A percentile compares a stretch with the other conserved stretches of the same genome.
These are phyloP conservation scores for Tylopilus felleus DNA, from an alignment of 768 basidiomycete genomes.

Conservation along the genomic window DNA sequence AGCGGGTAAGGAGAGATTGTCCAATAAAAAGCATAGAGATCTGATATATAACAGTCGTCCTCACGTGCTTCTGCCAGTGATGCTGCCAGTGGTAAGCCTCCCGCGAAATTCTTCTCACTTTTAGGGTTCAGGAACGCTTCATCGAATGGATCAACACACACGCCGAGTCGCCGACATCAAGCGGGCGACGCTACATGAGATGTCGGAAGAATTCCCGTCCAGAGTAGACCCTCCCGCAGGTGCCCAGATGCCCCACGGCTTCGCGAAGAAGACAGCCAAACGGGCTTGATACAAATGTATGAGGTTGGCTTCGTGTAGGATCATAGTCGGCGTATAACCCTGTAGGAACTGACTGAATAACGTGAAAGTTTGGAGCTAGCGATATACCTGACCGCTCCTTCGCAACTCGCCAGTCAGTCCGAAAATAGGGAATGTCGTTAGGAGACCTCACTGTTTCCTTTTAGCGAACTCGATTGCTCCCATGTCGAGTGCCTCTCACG, in stretches of 20 bases:
- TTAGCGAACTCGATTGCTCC: too few relatives aligned
- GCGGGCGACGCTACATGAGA: constrained; percentile 69
- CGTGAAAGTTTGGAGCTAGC: too few relatives aligned
- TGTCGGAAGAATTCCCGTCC: constrained; percentile 58
- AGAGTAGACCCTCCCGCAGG: constrained; percentile 46
- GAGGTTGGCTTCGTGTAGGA: constrained; percentile 5
- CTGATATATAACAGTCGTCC: constrained; percentile 42
- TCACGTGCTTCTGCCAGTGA: constrained; percentile 70
- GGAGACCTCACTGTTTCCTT: too few relatives aligned
- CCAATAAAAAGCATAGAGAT: neutral
- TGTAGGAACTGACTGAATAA: neutral
- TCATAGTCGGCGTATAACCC: neutral
- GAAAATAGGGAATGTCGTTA: too few relatives aligned
- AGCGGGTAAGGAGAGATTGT: neutral
- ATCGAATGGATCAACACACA: constrained; percentile 65
- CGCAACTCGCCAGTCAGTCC: too few relatives aligned
- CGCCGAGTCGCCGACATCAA: constrained; percentile 49
- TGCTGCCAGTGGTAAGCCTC: constrained; percentile 56
- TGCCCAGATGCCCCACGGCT: constrained; percentile 56
- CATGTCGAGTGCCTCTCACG: too few relatives aligned
- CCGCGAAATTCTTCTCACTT: neutral
- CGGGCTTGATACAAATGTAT: neutral
- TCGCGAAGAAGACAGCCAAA: constrained; percentile 5
- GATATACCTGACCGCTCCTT: too few relatives aligned
- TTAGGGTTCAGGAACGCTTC: constrained; percentile 51